These are phyloP conservation scores for Haplographium delicatum DNA, from an alignment of 495 filamentous ascomycete genomes.

Conservation along the genomic window DNA sequence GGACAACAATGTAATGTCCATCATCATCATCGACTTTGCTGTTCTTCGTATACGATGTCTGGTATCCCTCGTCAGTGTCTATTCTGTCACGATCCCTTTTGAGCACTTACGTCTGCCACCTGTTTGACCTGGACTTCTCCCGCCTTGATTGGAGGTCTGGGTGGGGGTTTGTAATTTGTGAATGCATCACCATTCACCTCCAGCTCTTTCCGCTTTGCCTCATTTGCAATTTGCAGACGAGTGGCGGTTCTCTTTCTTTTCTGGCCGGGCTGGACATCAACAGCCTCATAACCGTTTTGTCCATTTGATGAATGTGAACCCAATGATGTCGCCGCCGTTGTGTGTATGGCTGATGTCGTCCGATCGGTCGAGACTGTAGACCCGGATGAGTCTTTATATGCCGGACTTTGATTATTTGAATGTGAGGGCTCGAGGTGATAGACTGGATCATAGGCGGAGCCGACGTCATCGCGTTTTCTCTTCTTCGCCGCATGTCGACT, in stretches of 20 bases:
- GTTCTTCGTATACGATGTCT: constrained; percentile 50
- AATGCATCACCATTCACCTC: constrained; percentile 65
- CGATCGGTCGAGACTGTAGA: constrained; percentile 77
- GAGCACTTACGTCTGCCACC: constrained; percentile 70
- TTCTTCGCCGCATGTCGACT: constrained; percentile 40
- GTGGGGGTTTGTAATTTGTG: constrained; percentile 74
- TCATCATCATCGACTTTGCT: constrained; percentile 82
- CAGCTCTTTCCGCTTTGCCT: constrained; percentile 70
- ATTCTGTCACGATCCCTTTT: not conserved
- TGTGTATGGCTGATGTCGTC: constrained; percentile 76
- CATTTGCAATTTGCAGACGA: constrained; percentile 68
- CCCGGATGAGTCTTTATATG: constrained; percentile 58
- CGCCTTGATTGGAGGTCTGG: constrained; percentile 84
- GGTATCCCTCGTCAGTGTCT: constrained; percentile 21
- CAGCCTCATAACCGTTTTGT: constrained; percentile 52
- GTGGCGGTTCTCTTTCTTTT: constrained; percentile 83
- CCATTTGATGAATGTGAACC: constrained; percentile 61
- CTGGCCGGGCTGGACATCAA: constrained; percentile 54
- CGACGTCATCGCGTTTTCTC: constrained; percentile 40
- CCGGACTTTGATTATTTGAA: constrained; percentile 66
- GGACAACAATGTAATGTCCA: constrained; percentile 88
- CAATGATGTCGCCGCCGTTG: constrained; percentile 86
- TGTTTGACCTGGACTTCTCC: constrained; percentile 83
- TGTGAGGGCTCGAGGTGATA: constrained; percentile 57
- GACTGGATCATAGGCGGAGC: constrained; percentile 51